Evolutionary conservation across 2,329 filamentous ascomycete genomes (phyloP).

Genomic region (Rugonectria rugulosa): DNA sequence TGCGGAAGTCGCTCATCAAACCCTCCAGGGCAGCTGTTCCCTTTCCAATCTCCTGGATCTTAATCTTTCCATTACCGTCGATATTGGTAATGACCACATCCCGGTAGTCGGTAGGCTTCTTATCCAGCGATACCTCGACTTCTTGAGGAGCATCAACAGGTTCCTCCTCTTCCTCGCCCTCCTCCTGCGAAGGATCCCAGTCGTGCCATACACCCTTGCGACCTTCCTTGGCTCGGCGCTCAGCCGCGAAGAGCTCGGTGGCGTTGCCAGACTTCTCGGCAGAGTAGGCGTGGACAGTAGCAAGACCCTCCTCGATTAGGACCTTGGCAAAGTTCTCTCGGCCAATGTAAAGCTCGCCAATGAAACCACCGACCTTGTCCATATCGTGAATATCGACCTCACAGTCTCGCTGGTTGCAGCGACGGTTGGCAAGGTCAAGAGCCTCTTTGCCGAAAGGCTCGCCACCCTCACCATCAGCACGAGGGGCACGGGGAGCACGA

Average conservation of each 20-base stretch:
- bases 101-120: conserved; percentile 83
- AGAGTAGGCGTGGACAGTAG: conserved; percentile 91
- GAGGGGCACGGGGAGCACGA: conserved; percentile 85
- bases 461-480: conserved; percentile 75
- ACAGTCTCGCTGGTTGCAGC: conserved; percentile 92
- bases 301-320: conserved; percentile 91
- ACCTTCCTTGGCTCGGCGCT: conserved; percentile 87
- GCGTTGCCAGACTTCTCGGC: conserved; percentile 94
- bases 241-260: conserved; percentile 84
- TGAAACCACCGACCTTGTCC: conserved; percentile 97
- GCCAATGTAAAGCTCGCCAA: conserved; percentile 91
- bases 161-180: conserved; percentile 62
- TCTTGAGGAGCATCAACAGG: conserved; percentile 60
- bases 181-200: conserved; percentile 90
- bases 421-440: conserved; percentile 85
- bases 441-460: conserved; percentile 97
- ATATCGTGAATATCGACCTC: conserved; percentile 95
- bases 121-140: conserved; percentile 62
- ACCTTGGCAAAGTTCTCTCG: conserved; percentile 95
- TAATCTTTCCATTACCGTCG: conserved; percentile 81
- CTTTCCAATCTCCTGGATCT: conserved; percentile 88
- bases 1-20: conserved; percentile 89
- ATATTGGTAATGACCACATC: conserved; percentile 93
- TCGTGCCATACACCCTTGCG: conserved; percentile 91
- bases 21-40: conserved; percentile 86